Evolutionary conservation across 257 asterid genomes (phyloP), one percentile per base, ranked within the genome.

Genomic region (Scutellaria galericulata): DNA sequence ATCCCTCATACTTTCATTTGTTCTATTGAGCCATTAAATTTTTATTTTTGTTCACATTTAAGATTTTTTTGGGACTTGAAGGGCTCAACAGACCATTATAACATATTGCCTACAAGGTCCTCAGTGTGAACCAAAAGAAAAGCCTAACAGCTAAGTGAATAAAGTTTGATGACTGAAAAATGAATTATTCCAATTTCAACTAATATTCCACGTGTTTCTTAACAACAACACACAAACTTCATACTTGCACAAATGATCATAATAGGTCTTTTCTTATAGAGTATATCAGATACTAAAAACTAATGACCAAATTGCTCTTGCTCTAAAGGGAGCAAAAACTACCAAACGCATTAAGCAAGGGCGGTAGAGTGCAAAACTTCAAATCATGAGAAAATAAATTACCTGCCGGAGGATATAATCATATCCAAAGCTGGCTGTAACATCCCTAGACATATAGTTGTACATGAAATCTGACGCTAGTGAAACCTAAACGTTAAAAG

Each of bases 341-440:
- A 24, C 27, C 27, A 24, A 67, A 27, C 71, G 22, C 54, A 5
- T n/a, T 9, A 50, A 37, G 57, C 60, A 59, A 24, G 8, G 24
- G 47, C 45, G 14, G 18, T 14, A 24, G 48, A 41, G 48, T 11
- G 41, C 63, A 65, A 41, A 62, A n/a, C 39, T 35, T 58, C 51
- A 55, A 63, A 62, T 20, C 53, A 31, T 39, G 15, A 11, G 5
- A 74, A 51, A 5, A 61, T 37, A 70, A 68, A 44, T 75, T 84
- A 93, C 98, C 96, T 91, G 97, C 56, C 96, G 96, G 51, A 93
- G 90, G 72, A 89, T 85, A 77, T 92, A 93, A 78, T 93, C 98
- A 78, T 93, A 93, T 70, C 98, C 98, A 54, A 91, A 78, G 82
- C 96, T 91, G 63, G 97, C 88, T 31, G 96, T 91, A 62, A 84